Percentiles rank a stretch among this genome's conserved stretches.
phyloP scores from a whole-genome alignment of 345 rosid species.

The Camelina sativa region DNA sequence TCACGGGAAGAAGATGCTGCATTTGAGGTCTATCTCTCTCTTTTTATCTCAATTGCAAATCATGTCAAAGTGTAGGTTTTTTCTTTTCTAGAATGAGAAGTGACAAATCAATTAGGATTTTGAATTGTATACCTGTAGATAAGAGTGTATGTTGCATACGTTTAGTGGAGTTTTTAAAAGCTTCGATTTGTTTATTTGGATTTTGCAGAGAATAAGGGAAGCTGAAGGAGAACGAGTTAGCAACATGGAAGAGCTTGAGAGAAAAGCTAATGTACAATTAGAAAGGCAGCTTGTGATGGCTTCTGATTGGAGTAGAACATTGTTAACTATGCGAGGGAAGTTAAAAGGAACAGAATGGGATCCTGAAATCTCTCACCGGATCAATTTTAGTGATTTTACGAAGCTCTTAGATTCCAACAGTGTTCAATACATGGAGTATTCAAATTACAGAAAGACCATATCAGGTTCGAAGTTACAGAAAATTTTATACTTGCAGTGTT shows the following conservation, averaged over 20 bases:
- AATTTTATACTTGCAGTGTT: not conserved
- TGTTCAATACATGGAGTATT: conserved; percentile 90
- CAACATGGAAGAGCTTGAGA: conserved; percentile 71
- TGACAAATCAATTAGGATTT: too few relatives aligned
- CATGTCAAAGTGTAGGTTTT: not conserved
- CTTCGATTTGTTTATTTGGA: not conserved
- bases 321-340: conserved; percentile 77
- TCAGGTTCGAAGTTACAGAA: too few relatives aligned
- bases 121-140: too few relatives aligned
- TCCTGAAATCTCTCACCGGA: conserved; percentile 73
- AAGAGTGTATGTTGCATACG: too few relatives aligned
- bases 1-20: conserved; percentile 53
- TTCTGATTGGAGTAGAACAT: conserved; percentile 80
- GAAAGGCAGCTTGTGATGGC: conserved; percentile 96
- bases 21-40: conserved; percentile 53
- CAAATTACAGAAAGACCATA: conserved; percentile 74
- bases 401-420: conserved; percentile 76
- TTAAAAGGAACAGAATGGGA: conserved; percentile 92
- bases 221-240: conserved; percentile 69
- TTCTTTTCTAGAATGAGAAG: too few relatives aligned
- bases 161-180: too few relatives aligned
- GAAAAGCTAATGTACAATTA: conserved; percentile 75
- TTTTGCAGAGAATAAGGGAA: conserved; percentile 64
- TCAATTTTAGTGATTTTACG: conserved; percentile 80
- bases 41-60: not conserved